A percentile compares a stretch with the other conserved stretches of the same genome.
Conservation (phyloP, 176 grass and related monocot species). For the Metroxylon sagu region DNA sequence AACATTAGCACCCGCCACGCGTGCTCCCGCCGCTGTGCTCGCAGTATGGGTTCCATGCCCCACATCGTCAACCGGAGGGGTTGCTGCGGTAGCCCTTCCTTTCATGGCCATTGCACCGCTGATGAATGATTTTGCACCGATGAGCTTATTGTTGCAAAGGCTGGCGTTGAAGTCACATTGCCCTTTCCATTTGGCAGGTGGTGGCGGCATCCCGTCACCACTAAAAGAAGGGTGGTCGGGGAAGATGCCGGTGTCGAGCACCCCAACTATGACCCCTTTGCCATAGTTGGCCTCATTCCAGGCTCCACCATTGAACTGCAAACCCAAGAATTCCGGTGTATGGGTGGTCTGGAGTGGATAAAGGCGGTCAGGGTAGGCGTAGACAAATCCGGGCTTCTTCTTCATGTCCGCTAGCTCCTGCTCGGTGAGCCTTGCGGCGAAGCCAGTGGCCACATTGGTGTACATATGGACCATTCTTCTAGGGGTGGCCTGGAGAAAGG, state of each 20-base stretch:
- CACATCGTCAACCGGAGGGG: constrained; percentile 15
- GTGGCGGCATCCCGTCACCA: constrained; percentile 39
- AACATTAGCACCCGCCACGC: constrained; percentile 31
- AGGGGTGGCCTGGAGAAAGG: not conserved
- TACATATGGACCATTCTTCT: constrained; percentile 63
- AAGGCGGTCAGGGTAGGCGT: constrained; percentile 38
- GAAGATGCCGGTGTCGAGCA: constrained; percentile 57
- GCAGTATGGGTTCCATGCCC: constrained; percentile 53
- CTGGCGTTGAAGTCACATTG: constrained; percentile 42
- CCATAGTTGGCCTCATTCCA: constrained; percentile 54
- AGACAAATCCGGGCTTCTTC: constrained; percentile 38
- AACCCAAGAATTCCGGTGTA: constrained; percentile 61
- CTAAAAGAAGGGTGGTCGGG: constrained; percentile 64
- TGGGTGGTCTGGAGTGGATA: constrained; percentile 53
- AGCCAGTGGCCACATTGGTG: constrained; percentile 58
- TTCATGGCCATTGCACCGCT: constrained; percentile 19
- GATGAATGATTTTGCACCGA: constrained; percentile 60
- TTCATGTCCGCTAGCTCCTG: constrained; percentile 35
- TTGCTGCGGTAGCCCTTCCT: too few relatives aligned
- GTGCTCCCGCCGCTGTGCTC: constrained; percentile 48
- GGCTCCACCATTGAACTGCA: constrained; percentile 9
- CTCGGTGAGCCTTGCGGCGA: constrained; percentile 42
- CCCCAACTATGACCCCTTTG: constrained; percentile 51
- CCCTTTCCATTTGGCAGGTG: constrained; percentile 56
- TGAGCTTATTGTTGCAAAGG: constrained; percentile 74